Evolutionary conservation across 441 rosid species (phyloP), one percentile per base, ranked within the genome.

Genomic region (Dalechampia spathulata): DNA sequence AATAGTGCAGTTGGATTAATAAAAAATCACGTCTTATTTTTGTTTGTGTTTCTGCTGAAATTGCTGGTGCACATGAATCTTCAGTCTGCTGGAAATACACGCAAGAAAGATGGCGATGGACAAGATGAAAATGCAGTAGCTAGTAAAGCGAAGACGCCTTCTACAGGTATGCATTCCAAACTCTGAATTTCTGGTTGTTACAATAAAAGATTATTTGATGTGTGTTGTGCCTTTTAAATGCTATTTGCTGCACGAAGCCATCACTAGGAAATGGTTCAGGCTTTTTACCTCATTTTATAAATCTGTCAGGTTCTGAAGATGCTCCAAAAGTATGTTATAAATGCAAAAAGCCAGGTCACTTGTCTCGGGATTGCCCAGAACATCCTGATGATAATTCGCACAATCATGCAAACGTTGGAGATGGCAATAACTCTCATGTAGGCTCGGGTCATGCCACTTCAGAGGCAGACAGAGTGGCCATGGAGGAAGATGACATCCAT

Each of bases 401-500:
- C 45, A 53, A 60, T 48, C 75, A 39, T 30, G 58, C 52, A 37
- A 73, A 49, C 49, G 71, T 68, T 65, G 74, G 58, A 12, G n/a
- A 5, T 52, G 67, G 20, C 48, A 57, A 53, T 61, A 56, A 53
- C 20, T 57, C 61, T 21, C 53, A 1, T 39, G 52, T 23, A 23
- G 55, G 67, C 49, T 49, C 56, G 20, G 65, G 43, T 49, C 70
- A 55, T 12, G 40, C 59, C 26, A 36, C 55, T 34, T 7, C 14
- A 1, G 95, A 78, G 58, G 61, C 71, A 79, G 99, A 90, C 74
- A 81, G 58, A 73, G 85, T 90, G 68, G 80, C 74, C 22, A 81
- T 81, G 96, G 95, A 85, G 66, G 97, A 90, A 71, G 97, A 93
- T 0, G 99, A 90, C 70, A 75, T 87, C 52, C 73, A 90, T 40